phyloP scores from a whole-genome alignment of 2,329 filamentous ascomycete genomes.

The Coniosporium uncinatum region DNA sequence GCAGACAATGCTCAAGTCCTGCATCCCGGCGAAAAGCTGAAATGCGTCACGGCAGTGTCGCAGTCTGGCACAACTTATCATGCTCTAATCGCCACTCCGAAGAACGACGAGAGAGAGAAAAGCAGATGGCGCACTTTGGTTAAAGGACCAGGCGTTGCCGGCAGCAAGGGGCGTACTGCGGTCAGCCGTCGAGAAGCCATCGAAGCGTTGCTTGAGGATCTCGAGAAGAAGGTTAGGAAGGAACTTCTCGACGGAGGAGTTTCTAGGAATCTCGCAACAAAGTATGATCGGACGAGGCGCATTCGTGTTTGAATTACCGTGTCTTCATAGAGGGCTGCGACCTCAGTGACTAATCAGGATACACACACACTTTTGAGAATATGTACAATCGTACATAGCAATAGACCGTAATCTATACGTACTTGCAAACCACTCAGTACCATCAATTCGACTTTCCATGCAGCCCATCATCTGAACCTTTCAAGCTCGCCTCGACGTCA shows the following conservation, averaged over 20 bases:
- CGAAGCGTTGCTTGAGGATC: not conserved
- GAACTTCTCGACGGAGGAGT: slow-evolving; percentile 1
- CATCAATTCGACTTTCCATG: no score
- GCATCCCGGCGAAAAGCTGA: not conserved
- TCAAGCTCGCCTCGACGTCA: no score
- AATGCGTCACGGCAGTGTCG: slow-evolving; percentile 1
- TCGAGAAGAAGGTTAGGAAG: slow-evolving; percentile 3
- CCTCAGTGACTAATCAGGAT: no score
- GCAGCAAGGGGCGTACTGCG: not conserved
- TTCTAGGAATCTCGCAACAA: no score
- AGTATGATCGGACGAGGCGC: no score
- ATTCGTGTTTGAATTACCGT: no score
- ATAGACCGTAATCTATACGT: no score
- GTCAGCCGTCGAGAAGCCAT: not conserved
- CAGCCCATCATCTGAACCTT: no score
- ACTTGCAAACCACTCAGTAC: no score
- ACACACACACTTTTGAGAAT: no score
- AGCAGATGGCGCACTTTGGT: not conserved
- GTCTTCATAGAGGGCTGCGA: no score
- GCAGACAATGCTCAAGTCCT: slow-evolving; percentile 1
- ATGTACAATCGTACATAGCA: no score
- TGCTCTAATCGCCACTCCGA: slow-evolving; percentile 1
- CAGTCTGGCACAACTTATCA: not conserved
- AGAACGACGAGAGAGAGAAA: slow-evolving; percentile 1
- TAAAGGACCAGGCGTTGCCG: slow-evolving; percentile 1